Evolutionary conservation across 257 asterid genomes (phyloP), one percentile per base, ranked within the genome.

Genomic region (Paraleonurus japonicus): DNA sequence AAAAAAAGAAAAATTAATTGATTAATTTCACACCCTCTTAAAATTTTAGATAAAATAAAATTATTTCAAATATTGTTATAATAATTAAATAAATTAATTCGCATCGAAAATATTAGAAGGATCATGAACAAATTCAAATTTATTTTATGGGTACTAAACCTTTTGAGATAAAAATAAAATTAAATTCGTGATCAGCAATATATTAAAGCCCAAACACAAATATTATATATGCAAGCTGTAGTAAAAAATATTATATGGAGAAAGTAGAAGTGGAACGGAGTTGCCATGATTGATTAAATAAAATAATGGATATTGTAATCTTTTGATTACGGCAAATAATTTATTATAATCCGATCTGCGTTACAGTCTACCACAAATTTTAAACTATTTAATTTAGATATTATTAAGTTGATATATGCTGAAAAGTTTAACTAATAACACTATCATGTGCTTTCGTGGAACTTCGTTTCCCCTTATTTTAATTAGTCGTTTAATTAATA

Each of bases 261-360:
- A 20, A 55, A 4, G 50, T 5, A 54, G 17, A 20, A 41, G 69
- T 65, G 78, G 62, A 20, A 66, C 69, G 20, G n/a, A 60, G 24
- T 58, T 57, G 45, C 15, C 43, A 22, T 32, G 65, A 72, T 61
- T 61, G 62, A 47, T 61, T 19, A n/a, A n/a, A n/a, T n/a, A n/a
- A n/a, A n/a, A n/a, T 48, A 61, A 20, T 51, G 4, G 47, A 28
- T 37, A 53, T 37, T 33, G 17, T 65, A 17, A 26, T 17, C 50
- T 57, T 74, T 61, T 19, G 39, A 74, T 27, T 10, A 60, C n/a
- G n/a, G 58, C 54, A 30, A 43, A 6, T 55, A 32, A 43, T 19
- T 41, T 11, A 19, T 41, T 11, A 19, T 26, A 58, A 66, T 58
- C 10, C 13, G 10, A 11, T 57, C 17, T 0, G 62, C 11, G 19